Evolutionary conservation across 2,329 filamentous ascomycete genomes (phyloP).

Genomic region (Microcyclosporella mali): DNA sequence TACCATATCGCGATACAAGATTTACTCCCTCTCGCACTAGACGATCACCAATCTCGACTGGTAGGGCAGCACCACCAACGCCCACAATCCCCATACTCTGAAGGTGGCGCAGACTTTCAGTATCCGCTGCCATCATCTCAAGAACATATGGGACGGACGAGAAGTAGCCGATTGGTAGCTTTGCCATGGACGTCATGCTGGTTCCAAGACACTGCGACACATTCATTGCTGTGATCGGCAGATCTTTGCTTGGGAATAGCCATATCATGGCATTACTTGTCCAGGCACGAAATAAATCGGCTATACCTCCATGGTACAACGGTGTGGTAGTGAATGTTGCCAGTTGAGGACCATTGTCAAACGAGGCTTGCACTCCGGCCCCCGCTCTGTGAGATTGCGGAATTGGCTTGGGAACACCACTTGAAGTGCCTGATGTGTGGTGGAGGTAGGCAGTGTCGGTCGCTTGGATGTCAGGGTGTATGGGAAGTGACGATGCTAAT

Average conservation of each 20-base stretch:
- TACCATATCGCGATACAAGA: conserved; percentile 58
- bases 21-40: conserved; percentile 49
- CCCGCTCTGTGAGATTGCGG: conserved; percentile 52
- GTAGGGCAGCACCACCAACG: conserved; percentile 57
- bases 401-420: conserved; percentile 58
- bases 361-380: conserved; percentile 49
- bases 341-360: conserved; percentile 32
- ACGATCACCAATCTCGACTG: conserved; percentile 46
- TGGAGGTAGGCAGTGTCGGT: conserved; percentile 51
- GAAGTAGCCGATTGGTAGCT: conserved; percentile 50
- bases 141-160: conserved; percentile 57
- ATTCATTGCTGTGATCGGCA: conserved; percentile 53
- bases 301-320: conserved; percentile 59
- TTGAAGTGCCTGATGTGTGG: conserved; percentile 61
- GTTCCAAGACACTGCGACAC: conserved; percentile 44
- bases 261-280: conserved; percentile 54
- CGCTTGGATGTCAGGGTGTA: background rate
- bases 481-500: background rate
- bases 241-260: conserved; percentile 53
- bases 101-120: conserved; percentile 39
- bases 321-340: conserved; percentile 61
- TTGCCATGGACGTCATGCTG: conserved; percentile 26
- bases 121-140: conserved; percentile 46
- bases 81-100: conserved; percentile 55
- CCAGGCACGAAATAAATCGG: conserved; percentile 58